phyloP scores from a whole-genome alignment of 2,329 filamentous ascomycete genomes.

The Alternaria viburni region DNA sequence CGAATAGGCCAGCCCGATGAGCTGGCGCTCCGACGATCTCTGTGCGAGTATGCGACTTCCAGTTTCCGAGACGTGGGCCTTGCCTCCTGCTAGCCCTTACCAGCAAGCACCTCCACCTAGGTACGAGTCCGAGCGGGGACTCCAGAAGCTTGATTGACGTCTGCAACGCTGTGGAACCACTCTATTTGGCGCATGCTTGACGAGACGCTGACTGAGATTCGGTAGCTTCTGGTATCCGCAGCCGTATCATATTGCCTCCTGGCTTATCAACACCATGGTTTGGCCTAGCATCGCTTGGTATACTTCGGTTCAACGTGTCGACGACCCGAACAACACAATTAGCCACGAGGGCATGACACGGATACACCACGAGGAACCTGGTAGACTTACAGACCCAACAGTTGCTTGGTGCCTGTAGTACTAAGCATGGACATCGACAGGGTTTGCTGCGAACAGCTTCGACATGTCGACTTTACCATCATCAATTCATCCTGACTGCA shows the following conservation, averaged over 20 bases:
- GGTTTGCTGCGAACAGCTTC: slow-evolving; percentile 18
- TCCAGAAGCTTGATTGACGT: slow-evolving; percentile 24
- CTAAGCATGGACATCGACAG: slow-evolving; percentile 5
- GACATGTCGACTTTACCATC: slow-evolving; percentile 22
- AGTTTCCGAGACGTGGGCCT: slow-evolving; percentile 29
- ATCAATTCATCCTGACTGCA: slow-evolving; percentile 30
- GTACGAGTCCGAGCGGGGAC: slow-evolving; percentile 31
- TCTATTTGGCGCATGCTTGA: slow-evolving; percentile 2
- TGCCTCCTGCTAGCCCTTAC: slow-evolving; percentile 30
- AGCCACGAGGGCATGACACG: slow-evolving; percentile 1
- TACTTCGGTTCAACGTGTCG: slow-evolving; percentile 3
- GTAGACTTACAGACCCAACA: slow-evolving; percentile 1
- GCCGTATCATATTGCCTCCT: slow-evolving; percentile 15
- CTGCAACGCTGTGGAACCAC: slow-evolving; percentile 24
- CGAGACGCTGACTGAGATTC: slow-evolving; percentile 17
- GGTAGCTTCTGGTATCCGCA: slow-evolving; percentile 1
- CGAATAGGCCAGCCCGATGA: slow-evolving; percentile 26
- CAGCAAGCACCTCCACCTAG: slow-evolving; percentile 28
- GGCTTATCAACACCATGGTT: slow-evolving; percentile 17
- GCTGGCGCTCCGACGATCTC: slow-evolving; percentile 27
- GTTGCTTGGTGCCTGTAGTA: slow-evolving; percentile 1
- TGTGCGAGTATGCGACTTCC: slow-evolving; percentile 21
- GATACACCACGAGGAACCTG: slow-evolving; percentile 10
- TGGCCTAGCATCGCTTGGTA: slow-evolving; percentile 7
- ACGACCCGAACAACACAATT: neutral